Evolutionary conservation across 2,329 filamentous ascomycete genomes (phyloP), one percentile per base, ranked within the genome.

Genomic region (Cercospora sesami): DNA sequence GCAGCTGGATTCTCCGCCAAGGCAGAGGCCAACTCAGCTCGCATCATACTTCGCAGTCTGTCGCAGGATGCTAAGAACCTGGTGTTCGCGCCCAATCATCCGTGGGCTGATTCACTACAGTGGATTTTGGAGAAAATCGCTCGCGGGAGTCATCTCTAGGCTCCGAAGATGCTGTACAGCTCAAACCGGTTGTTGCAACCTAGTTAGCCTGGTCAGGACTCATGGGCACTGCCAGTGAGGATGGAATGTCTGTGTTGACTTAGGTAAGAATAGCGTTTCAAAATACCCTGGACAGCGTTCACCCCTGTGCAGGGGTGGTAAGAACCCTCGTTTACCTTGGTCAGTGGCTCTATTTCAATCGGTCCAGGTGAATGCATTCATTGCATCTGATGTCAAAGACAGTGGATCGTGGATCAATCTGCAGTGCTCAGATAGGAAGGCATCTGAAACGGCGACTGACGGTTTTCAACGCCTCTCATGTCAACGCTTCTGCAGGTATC

Each of bases 201-300:
- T 61, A 61, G 26, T 42, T 42, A 42, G 39, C 36, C 33, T 48
- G 31, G 59, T 31, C 33, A 33, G 58, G 28, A 60, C 18, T 60
- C 58, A 60, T 53, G 48, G 26, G 26, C 48, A 33, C 53, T 58
- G 53, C 53, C 53, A 18, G 53, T 58, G 53, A 28, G 23, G 26
- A 33, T 8, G n/a, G 53, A 30, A 30, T 28, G 48, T 18, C 23
- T 33, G 53, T 31, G 53, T 39, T 51, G 66, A 57, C 45, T 63
- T 60, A 48, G 59, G 62, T 63, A 65, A 68, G 66, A 68, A 68
- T 68, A 68, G 66, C 58, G 23, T 58, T 61, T 59, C 57, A 53
- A 36, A 65, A 62, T 65, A 48, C 64, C 66, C 66, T 55, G 45
- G 31, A 61, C 66, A 42, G 36, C 66, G 62, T 65, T 59, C 51